phyloP scores from a whole-genome alignment of 2,329 filamentous ascomycete species.

The Fusarium sp. region DNA sequence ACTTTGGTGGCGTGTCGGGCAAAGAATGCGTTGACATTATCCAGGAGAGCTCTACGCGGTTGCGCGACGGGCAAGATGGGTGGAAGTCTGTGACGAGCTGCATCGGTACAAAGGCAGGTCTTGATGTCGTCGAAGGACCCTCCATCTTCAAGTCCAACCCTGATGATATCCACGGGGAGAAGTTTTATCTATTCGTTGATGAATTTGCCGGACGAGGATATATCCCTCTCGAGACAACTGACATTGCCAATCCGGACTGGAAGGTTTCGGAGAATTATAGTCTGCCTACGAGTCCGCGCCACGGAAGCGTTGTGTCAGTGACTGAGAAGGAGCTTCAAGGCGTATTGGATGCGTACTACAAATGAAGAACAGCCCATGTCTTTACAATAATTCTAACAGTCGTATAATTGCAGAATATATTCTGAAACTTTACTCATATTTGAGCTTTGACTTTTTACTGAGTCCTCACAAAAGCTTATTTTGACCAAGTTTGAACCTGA shows the following conservation, averaged over 20 bases:
- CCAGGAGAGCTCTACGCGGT: neutral
- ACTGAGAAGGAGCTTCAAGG: constrained; percentile 1
- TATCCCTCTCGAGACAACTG: neutral
- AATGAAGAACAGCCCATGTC: neutral
- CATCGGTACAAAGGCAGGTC: constrained; percentile 11
- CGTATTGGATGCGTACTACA: neutral
- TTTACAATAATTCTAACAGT: too few relatives aligned
- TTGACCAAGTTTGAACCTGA: neutral
- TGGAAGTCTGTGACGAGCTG: constrained; percentile 9
- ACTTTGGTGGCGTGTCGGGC: neutral
- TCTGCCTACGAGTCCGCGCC: constrained; percentile 7
- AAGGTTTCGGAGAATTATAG: neutral
- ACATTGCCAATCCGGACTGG: neutral
- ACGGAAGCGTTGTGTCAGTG: constrained; percentile 6
- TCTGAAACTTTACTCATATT: too few relatives aligned
- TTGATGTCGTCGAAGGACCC: constrained; percentile 8
- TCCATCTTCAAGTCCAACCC: constrained; percentile 19
- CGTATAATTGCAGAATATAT: neutral
- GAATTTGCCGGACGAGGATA: constrained; percentile 11
- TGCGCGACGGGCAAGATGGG: neutral
- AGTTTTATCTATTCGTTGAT: neutral
- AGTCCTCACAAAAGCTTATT: neutral
- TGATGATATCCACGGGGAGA: neutral
- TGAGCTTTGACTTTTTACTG: neutral
- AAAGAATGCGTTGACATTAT: constrained; percentile 1